Conservation (phyloP, 305 asterid species). For the Ajuga reptans region DNA sequence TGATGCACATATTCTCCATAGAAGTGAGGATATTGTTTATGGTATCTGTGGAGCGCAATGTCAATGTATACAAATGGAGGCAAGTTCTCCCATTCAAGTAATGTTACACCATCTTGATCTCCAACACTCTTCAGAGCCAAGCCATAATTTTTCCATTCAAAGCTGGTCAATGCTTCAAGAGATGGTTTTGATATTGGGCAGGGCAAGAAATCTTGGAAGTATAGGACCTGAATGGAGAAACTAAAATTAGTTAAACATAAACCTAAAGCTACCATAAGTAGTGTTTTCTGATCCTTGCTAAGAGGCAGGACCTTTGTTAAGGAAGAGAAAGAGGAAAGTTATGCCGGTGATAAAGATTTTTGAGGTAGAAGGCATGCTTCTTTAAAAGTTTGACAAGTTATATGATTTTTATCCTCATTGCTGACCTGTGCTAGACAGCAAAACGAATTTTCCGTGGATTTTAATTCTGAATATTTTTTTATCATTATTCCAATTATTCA, state of each 20-base stretch:
- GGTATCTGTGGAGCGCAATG: slow-evolving; percentile 58
- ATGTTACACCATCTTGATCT: slow-evolving; percentile 44
- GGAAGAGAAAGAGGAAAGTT: neutral
- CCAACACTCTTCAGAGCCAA: slow-evolving; percentile 45
- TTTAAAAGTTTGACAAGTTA: neutral
- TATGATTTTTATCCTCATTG: neutral
- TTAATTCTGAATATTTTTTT: neutral
- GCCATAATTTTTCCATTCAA: slow-evolving; percentile 79
- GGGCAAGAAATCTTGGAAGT: slow-evolving; percentile 66
- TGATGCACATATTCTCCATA: slow-evolving; percentile 6
- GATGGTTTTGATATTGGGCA: slow-evolving; percentile 46
- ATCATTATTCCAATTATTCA: neutral
- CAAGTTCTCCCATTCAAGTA: slow-evolving; percentile 76
- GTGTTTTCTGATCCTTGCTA: neutral
- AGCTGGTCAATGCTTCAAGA: slow-evolving; percentile 58
- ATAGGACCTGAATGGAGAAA: slow-evolving; percentile 46
- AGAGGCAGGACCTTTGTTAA: too few species aligned
- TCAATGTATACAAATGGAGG: slow-evolving; percentile 54
- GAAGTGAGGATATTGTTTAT: slow-evolving; percentile 53
- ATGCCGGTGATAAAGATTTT: neutral
- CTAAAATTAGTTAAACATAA: slow-evolving; percentile 3
- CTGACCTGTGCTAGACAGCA: neutral
- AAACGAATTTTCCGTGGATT: neutral
- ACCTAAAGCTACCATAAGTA: neutral
- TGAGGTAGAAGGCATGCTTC: neutral